Conservation (phyloP, 768 basidiomycete species). For the Mycena galericulata region DNA sequence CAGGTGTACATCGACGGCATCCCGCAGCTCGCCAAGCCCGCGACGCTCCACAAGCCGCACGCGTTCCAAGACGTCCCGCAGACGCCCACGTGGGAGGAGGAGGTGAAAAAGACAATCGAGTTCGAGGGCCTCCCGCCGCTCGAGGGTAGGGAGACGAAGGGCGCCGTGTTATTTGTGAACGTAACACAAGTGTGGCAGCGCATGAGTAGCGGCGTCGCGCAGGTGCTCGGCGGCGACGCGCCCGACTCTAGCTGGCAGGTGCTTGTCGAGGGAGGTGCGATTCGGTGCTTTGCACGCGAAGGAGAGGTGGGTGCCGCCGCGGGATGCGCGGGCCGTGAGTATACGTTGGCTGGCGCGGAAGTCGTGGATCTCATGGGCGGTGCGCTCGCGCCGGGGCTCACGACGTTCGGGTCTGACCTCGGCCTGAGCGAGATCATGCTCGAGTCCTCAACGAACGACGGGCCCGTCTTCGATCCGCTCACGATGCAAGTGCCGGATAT, state of each 20-base stretch:
- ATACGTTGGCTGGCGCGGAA: background rate
- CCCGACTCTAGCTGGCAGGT: background rate
- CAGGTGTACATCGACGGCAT: slow-evolving; percentile 92
- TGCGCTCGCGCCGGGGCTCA: slow-evolving; percentile 68
- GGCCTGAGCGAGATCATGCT: slow-evolving; percentile 76
- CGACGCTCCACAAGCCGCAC: slow-evolving; percentile 55
- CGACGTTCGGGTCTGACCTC: slow-evolving; percentile 71
- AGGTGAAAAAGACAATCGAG: slow-evolving; percentile 66
- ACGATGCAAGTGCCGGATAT: slow-evolving; percentile 39
- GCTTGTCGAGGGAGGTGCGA: background rate
- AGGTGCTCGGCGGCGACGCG: slow-evolving; percentile 23
- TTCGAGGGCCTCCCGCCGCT: slow-evolving; percentile 81
- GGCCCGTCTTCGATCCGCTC: slow-evolving; percentile 66
- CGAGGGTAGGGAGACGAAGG: slow-evolving; percentile 45
- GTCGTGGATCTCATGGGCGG: slow-evolving; percentile 75
- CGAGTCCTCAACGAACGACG: slow-evolving; percentile 78
- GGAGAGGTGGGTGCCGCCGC: background rate
- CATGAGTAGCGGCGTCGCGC: slow-evolving; percentile 30
- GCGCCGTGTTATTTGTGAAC: slow-evolving; percentile 65
- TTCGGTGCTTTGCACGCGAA: background rate
- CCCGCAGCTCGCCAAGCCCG: slow-evolving; percentile 61
- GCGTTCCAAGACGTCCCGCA: slow-evolving; percentile 63
- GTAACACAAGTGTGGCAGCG: slow-evolving; percentile 55
- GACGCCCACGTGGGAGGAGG: slow-evolving; percentile 70
- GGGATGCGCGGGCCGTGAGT: background rate